phyloP scores from a whole-genome alignment of 345 rosid genomes.

The Limnanthes douglasii region DNA sequence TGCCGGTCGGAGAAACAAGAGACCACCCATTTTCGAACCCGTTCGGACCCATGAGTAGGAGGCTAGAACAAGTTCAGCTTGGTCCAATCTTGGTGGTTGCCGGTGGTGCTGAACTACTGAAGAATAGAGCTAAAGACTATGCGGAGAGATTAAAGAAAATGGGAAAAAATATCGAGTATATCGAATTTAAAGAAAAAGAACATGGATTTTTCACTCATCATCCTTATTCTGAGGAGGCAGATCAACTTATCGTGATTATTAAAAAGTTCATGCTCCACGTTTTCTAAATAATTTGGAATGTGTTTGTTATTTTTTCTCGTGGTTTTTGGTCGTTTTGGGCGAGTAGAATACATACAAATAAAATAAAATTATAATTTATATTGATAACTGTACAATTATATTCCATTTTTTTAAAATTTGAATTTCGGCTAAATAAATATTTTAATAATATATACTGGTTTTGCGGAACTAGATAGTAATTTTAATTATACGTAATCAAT shows the following conservation, averaged over 20 bases:
- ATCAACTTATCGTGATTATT: conserved; percentile 22
- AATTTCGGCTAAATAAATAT: background rate
- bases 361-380: conserved; percentile 8
- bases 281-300: conserved; percentile 11
- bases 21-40: conserved; percentile 78
- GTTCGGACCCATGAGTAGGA: conserved; percentile 48
- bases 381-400: conserved; percentile 3
- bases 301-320: conserved; percentile 3
- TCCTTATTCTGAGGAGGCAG: conserved; percentile 32
- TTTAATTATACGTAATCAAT: too few species aligned
- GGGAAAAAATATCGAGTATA: conserved; percentile 39
- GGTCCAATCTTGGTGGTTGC: conserved; percentile 56
- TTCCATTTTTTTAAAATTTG: too few species aligned
- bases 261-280: conserved; percentile 23
- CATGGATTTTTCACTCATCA: conserved; percentile 59
- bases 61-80: conserved; percentile 20
- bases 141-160: conserved; percentile 31
- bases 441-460: background rate
- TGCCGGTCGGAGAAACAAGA: conserved; percentile 51
- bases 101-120: conserved; percentile 49
- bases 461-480: too few species aligned
- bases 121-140: conserved; percentile 60
- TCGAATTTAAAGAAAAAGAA: conserved; percentile 44
- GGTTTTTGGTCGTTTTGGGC: conserved; percentile 3
- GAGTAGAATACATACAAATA: background rate